Base-by-base conservation (phyloP, 129 eudicot species). In the Kitagawia praeruptora region DNA sequence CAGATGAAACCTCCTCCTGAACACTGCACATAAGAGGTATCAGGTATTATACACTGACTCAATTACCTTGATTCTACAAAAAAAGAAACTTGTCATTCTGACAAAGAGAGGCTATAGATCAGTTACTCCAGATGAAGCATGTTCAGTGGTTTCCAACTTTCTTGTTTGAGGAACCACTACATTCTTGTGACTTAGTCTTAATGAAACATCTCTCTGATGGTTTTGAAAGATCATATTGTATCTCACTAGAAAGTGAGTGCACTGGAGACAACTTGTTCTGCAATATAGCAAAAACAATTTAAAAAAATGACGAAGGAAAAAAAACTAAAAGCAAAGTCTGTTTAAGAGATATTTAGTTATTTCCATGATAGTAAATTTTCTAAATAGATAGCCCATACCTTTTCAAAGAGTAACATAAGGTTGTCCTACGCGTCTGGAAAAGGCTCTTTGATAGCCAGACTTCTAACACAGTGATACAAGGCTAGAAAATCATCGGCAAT, bases 391-490 rank as follows among this genome's bases (percentile, higher is more conserved):
- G 70, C 5, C 47, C 28, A 79, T 90, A 95, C 98, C 94, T 87
- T 92, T 80, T 95, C 97, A 84, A 95, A 90, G 77, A 95, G 92
- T 66, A 95, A 80, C 89, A 88, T 84, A 48, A 95, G 89, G 78
- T 95, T 95, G 71, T 88, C 93, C 88, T 86, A 81, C 19, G 96
- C 97, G 78, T 95, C 98, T 42, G 97, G 98, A 72, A 95, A 95
- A 19, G 98, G 98, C 83, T 95, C 98, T 84, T 88, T 90, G 79
- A 95, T 90, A 44, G 96, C 93, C 80, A 95, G 86, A 83, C 98
- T 95, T 88, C 97, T 86, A 81, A 90, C 79, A 79, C 93, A 90
- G 80, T 95, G 98, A 79, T 95, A 95, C 80, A 95, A 82, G 2
- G 98, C 96, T 82, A 95, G 97, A 77, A 90, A 95, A 53, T 92